Evolutionary conservation across 1,284 basidiomycete species (phyloP).

Genomic region (Afroboletus lepidellus): DNA sequence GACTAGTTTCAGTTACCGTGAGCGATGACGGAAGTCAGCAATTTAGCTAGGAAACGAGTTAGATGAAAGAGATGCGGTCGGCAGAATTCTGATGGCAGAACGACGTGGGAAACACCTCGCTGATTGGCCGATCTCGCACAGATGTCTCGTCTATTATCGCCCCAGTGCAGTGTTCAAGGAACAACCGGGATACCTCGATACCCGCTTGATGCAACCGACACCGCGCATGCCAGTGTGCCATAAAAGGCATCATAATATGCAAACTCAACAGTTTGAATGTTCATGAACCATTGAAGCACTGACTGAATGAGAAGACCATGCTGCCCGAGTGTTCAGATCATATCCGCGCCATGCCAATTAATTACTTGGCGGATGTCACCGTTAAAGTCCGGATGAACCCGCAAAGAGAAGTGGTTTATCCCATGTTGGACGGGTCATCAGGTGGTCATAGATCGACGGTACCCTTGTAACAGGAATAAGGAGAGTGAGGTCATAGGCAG

Average conservation of each 20-base stretch:
- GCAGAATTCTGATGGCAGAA: background rate
- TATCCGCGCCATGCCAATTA: background rate
- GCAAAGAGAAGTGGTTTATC: background rate
- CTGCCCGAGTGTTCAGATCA: no score
- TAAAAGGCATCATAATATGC: background rate
- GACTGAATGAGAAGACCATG: no score
- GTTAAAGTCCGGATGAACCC: background rate
- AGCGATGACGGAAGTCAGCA: conserved; percentile 5
- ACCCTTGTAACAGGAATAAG: conserved; percentile 41
- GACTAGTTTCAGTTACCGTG: conserved; percentile 7
- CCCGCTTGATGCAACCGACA: background rate
- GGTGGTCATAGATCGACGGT: conserved; percentile 38
- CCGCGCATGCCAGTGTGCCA: background rate
- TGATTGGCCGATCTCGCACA: background rate
- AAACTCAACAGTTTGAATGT: background rate
- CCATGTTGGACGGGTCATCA: background rate
- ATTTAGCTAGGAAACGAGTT: conserved; percentile 5
- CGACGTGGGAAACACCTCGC: background rate
- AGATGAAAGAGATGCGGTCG: background rate
- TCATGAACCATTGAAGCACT: background rate
- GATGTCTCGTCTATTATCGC: no score
- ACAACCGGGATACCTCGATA: no score
- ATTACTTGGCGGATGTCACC: no score
- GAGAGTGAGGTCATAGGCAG: conserved; percentile 37
- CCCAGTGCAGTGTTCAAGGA: no score